Percentiles rank a stretch among this genome's conserved stretches.
Evolutionary conservation across 257 asterid species (phyloP).

Genomic region (Petunia secreta): DNA sequence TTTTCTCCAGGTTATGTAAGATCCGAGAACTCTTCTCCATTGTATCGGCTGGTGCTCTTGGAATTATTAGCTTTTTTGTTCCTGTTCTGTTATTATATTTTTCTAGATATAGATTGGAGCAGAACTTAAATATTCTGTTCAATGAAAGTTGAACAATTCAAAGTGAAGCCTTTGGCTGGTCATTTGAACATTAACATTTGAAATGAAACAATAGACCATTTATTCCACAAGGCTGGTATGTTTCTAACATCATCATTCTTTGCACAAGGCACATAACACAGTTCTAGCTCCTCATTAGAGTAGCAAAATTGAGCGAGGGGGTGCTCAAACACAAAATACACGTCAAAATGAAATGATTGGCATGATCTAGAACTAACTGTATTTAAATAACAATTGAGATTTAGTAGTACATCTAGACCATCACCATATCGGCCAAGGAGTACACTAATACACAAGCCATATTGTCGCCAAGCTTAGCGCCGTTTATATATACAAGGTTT

Average conservation of each 20-base stretch:
- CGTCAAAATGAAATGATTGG: no score
- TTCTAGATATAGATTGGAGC: neutral
- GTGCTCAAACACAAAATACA: no score
- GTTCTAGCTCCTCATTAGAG: neutral
- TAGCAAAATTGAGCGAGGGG: neutral
- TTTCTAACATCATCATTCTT: neutral
- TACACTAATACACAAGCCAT: neutral
- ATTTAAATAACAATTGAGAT: neutral
- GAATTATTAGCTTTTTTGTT: conserved; percentile 25
- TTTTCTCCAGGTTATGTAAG: conserved; percentile 21
- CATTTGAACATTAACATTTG: neutral
- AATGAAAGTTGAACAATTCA: neutral
- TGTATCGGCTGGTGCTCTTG: conserved; percentile 16
- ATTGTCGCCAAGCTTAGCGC: conserved; percentile 18
- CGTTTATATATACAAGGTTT: conserved; percentile 29
- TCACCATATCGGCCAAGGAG: neutral
- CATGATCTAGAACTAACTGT: no score
- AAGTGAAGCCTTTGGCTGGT: neutral
- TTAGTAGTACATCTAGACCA: neutral
- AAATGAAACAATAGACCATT: neutral
- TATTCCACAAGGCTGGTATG: neutral
- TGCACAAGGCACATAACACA: neutral
- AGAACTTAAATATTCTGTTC: neutral
- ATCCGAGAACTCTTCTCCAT: conserved; percentile 19
- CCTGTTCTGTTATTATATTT: conserved; percentile 17